A percentile compares a stretch with the other conserved stretches of the same genome.
phyloP scores from a whole-genome alignment of 495 filamentous ascomycete species.

The Sphaerosporella brunnea region DNA sequence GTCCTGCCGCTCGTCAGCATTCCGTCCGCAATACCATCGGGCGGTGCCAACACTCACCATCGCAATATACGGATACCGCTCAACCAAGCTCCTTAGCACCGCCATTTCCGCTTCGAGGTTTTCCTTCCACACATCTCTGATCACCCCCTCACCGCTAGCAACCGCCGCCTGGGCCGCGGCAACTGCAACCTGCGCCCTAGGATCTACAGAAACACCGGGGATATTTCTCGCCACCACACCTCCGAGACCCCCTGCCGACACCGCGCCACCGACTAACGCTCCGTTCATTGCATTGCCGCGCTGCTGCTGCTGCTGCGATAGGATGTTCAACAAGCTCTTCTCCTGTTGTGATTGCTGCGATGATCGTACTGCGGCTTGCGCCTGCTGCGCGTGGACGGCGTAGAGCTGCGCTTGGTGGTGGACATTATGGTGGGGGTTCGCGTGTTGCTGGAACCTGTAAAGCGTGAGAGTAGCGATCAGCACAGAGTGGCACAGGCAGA shows the following conservation, averaged over 20 bases:
- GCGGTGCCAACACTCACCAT: slow-evolving; percentile 48
- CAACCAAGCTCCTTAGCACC: slow-evolving; percentile 56
- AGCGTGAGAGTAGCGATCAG: not conserved
- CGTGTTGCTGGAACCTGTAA: slow-evolving; percentile 18
- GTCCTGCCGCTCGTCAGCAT: slow-evolving; percentile 41
- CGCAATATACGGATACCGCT: slow-evolving; percentile 82
- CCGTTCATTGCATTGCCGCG: slow-evolving; percentile 51
- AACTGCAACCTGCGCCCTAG: slow-evolving; percentile 44
- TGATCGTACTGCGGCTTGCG: slow-evolving; percentile 29
- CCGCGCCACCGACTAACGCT: slow-evolving; percentile 47
- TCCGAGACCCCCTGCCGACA: slow-evolving; percentile 4
- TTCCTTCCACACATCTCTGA: slow-evolving; percentile 86
- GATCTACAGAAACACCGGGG: slow-evolving; percentile 21
- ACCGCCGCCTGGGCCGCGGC: slow-evolving; percentile 41
- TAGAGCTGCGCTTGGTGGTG: slow-evolving; percentile 14
- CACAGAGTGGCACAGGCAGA: not conserved
- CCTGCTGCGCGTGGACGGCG: slow-evolving; percentile 8
- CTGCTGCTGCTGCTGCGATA: not conserved
- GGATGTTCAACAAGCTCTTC: slow-evolving; percentile 24
- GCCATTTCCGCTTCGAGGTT: slow-evolving; percentile 86
- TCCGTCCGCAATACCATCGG: not conserved
- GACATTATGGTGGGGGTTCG: slow-evolving; percentile 11
- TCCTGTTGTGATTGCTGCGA: slow-evolving; percentile 42
- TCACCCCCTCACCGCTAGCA: slow-evolving; percentile 27
- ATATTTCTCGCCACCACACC: slow-evolving; percentile 6